A percentile compares a stretch with the other conserved stretches of the same genome.
phyloP scores from a whole-genome alignment of 148 eudicot genomes.

The Chenopodium berlandieri region DNA sequence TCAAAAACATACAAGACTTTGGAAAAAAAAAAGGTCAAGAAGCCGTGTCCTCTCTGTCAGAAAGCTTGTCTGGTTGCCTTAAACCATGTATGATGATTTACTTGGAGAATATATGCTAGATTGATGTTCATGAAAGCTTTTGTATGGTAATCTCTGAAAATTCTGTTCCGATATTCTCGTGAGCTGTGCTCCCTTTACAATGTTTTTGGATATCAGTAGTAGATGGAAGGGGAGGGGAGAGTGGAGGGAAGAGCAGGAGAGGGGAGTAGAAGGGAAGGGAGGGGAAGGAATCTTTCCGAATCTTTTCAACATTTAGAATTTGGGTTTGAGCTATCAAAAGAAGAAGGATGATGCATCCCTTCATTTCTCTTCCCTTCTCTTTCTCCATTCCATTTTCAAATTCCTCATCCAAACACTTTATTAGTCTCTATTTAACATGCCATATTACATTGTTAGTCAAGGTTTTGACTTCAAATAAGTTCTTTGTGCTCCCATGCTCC shows the following conservation, averaged over 20 bases:
- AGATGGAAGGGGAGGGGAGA: not conserved
- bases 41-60: not conserved
- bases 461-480: not conserved
- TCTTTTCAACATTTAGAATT: no score
- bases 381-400: not conserved
- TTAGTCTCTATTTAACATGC: not conserved
- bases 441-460: not conserved
- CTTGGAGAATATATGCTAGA: not conserved
- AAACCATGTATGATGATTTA: not conserved
- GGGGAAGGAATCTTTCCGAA: not conserved
- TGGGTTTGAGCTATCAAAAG: not conserved
- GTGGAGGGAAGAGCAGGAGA: not conserved
- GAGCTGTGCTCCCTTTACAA: not conserved
- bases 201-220: not conserved
- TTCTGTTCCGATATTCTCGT: not conserved
- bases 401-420: not conserved
- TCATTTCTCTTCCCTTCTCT: not conserved
- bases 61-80: not conserved
- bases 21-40: no score
- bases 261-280: not conserved
- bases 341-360: not conserved
- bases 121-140: not conserved
- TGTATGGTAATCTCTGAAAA: not conserved
- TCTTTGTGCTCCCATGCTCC: not conserved
- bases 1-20: no score